Conservation (phyloP, 1,284 basidiomycete species). For the Sporisorium graminicola region DNA sequence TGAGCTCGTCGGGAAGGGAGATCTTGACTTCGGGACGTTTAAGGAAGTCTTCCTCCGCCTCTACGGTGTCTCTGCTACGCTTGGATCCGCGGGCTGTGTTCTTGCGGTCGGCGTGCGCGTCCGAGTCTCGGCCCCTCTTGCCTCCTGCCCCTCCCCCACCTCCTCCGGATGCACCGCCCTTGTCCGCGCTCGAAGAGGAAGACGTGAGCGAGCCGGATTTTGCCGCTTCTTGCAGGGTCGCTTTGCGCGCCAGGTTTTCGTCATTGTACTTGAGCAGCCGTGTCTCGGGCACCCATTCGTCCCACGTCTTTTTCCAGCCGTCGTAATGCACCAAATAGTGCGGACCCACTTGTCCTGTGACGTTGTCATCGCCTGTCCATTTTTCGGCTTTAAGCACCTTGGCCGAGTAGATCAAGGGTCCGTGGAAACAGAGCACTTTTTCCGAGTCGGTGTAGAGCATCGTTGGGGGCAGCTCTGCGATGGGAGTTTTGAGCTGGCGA, state of each 20-base stretch:
- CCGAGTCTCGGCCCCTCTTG: neutral
- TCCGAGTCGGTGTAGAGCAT: conserved; percentile 76
- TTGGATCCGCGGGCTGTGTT: conserved; percentile 22
- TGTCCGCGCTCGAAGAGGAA: neutral
- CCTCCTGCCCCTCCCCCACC: conserved; percentile 46
- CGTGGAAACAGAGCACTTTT: conserved; percentile 91
- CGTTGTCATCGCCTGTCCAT: conserved; percentile 79
- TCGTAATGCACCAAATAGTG: conserved; percentile 99
- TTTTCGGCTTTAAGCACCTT: conserved; percentile 87
- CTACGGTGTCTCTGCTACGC: conserved; percentile 44
- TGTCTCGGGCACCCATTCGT: conserved; percentile 91
- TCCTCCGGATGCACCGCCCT: conserved; percentile 26
- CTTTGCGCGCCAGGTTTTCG: conserved; percentile 82
- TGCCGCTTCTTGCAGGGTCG: conserved; percentile 69
- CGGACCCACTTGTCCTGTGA: conserved; percentile 77
- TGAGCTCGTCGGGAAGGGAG: conserved; percentile 87
- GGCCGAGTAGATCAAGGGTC: conserved; percentile 92
- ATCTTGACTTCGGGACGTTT: conserved; percentile 92
- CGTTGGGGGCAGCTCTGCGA: neutral
- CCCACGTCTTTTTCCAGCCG: conserved; percentile 99
- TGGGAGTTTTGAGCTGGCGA: too few species aligned
- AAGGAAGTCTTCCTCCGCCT: conserved; percentile 72
- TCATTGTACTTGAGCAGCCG: conserved; percentile 91
- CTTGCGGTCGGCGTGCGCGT: conserved; percentile 13
- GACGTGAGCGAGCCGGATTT: conserved; percentile 66